Conservation (phyloP, 331 rosid genomes). For the Quercus lobata region DNA sequence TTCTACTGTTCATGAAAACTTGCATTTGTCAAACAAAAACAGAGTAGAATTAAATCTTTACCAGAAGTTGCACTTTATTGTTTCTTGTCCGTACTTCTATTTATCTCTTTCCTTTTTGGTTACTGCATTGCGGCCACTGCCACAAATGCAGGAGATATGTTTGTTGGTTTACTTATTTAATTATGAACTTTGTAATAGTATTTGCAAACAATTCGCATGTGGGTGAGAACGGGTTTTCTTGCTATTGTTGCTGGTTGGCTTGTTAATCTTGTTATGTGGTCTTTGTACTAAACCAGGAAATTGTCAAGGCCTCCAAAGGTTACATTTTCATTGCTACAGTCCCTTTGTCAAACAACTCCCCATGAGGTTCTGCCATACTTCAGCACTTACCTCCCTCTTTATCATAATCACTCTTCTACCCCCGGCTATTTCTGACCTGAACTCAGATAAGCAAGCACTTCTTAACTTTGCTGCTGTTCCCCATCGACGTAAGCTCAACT, state of each 20-base stretch:
- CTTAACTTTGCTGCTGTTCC: slow-evolving; percentile 60
- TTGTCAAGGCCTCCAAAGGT: slow-evolving; percentile 26
- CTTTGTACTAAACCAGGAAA: slow-evolving; percentile 46
- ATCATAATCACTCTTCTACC: slow-evolving; percentile 38
- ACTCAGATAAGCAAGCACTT: slow-evolving; percentile 69
- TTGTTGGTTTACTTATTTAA: background rate
- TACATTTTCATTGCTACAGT: slow-evolving; percentile 16
- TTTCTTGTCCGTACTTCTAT: background rate
- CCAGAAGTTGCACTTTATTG: background rate
- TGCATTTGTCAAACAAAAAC: background rate
- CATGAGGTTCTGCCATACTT: slow-evolving; percentile 51
- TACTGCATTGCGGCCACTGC: background rate
- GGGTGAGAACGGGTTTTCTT: background rate
- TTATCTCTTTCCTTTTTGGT: background rate
- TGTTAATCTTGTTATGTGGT: slow-evolving; percentile 28
- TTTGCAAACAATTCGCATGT: background rate
- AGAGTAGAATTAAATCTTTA: background rate
- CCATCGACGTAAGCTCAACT: slow-evolving; percentile 56
- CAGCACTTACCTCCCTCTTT: slow-evolving; percentile 39
- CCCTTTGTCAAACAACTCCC: slow-evolving; percentile 28
- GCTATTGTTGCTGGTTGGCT: slow-evolving; percentile 8
- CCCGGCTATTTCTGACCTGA: slow-evolving; percentile 52
- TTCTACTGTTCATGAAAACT: slow-evolving; percentile 4
- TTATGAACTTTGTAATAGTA: background rate
- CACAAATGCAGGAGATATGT: background rate